A percentile compares a stretch with the other conserved stretches of the same genome.
phyloP scores from a whole-genome alignment of 768 basidiomycete species.

The Imleria badia region DNA sequence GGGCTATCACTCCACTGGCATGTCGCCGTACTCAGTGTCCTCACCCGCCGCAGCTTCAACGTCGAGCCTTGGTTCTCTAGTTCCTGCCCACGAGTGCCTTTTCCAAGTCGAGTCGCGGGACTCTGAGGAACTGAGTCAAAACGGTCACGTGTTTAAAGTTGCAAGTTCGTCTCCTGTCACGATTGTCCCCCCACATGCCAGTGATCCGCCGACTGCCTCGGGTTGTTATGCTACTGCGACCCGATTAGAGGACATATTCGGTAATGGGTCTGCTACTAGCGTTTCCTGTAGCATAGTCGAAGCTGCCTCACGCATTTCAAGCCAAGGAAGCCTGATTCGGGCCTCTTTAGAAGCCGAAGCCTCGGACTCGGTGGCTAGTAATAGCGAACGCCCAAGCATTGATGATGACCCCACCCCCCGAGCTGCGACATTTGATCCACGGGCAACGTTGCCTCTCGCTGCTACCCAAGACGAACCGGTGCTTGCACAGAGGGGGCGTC shows the following conservation, averaged over 20 bases:
- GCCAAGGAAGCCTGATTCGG: neutral
- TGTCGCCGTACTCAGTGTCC: conserved; percentile 13
- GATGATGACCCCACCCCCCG: conserved; percentile 30
- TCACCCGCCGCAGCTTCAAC: conserved; percentile 25
- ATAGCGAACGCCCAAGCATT: neutral
- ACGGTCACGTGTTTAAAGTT: neutral
- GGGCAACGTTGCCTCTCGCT: neutral
- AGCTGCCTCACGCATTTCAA: neutral
- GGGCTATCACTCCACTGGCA: neutral
- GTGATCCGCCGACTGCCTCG: neutral
- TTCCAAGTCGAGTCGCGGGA: conserved; percentile 20
- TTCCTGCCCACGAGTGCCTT: conserved; percentile 25
- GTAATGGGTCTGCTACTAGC: conserved; percentile 3
- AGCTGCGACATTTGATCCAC: conserved; percentile 17
- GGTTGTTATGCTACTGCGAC: neutral
- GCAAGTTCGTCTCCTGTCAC: conserved; percentile 7
- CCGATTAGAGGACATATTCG: conserved; percentile 8
- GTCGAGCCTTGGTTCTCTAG: conserved; percentile 31
- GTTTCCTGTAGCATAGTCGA: conserved; percentile 1
- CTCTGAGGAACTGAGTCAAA: conserved; percentile 2
- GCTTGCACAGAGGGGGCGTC: conserved; percentile 5
- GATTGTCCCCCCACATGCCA: neutral
- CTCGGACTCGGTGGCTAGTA: conserved; percentile 6
- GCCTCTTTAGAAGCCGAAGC: conserved; percentile 5
- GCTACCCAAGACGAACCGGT: neutral